phyloP scores from a whole-genome alignment of 164 flowering plant genomes.

The Magnolia changhungtana region DNA sequence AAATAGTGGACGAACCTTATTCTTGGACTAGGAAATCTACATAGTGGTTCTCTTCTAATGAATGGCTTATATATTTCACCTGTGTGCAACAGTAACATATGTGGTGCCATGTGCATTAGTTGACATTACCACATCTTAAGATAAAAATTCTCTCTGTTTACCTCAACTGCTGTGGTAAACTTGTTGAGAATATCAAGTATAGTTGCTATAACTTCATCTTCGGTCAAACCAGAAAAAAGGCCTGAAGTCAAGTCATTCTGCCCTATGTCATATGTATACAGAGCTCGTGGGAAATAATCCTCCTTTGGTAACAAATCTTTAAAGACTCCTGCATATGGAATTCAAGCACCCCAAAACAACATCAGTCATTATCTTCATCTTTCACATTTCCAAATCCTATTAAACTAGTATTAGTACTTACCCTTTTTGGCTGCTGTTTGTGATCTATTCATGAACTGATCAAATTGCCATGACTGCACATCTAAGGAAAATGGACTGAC shows the following conservation, averaged over 20 bases:
- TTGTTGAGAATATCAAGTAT: conserved; percentile 42
- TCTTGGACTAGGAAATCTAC: too few species aligned
- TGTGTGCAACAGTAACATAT: too few species aligned
- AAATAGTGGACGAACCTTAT: too few species aligned
- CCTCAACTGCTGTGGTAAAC: conserved; percentile 16
- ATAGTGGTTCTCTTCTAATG: too few species aligned
- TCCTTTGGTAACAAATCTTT: conserved; percentile 21
- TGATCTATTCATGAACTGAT: conserved; percentile 36
- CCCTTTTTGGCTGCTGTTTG: background rate
- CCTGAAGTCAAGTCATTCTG: conserved; percentile 51
- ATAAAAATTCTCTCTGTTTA: background rate
- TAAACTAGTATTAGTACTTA: background rate
- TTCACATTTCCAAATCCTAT: background rate
- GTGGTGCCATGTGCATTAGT: too few species aligned
- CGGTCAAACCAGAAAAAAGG: conserved; percentile 31
- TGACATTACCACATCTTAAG: too few species aligned
- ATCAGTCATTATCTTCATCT: background rate
- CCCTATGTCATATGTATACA: conserved; percentile 58
- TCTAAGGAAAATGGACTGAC: conserved; percentile 50
- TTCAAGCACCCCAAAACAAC: background rate
- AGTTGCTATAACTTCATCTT: conserved; percentile 34
- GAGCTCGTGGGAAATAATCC: conserved; percentile 39
- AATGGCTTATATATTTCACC: too few species aligned
- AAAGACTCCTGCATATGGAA: conserved; percentile 27
- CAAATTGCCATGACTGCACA: conserved; percentile 40